phyloP scores from a whole-genome alignment of 2,329 filamentous ascomycete species.

The Penicillium psychrosexuale region DNA sequence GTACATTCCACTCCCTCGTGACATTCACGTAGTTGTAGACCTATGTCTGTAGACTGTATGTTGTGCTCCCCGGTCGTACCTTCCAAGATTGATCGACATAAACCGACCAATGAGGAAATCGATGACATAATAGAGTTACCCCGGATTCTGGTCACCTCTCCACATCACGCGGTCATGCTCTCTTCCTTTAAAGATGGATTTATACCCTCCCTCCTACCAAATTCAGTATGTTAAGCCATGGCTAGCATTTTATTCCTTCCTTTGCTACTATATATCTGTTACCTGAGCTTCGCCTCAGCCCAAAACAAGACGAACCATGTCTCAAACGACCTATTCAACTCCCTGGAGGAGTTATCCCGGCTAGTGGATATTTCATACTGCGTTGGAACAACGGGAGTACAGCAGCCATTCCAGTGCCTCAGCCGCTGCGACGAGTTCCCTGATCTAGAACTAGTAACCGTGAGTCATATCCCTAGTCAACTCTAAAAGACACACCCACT shows the following conservation, averaged over 20 bases:
- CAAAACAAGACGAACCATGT: constrained; percentile 35
- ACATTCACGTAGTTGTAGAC: neutral
- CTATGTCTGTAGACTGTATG: neutral
- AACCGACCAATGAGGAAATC: neutral
- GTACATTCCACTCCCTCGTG: neutral
- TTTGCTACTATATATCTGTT: neutral
- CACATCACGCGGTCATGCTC: neutral
- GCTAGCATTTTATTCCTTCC: neutral
- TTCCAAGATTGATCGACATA: neutral
- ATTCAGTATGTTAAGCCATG: constrained; percentile 3
- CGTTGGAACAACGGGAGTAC: constrained; percentile 78
- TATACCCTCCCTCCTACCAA: neutral
- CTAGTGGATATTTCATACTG: constrained; percentile 95
- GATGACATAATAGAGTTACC: constrained; percentile 11
- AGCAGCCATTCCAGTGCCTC: constrained; percentile 77
- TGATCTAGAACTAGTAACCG: constrained; percentile 69
- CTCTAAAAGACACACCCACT: neutral
- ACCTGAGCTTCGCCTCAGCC: neutral
- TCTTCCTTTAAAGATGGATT: neutral
- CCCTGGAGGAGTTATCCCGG: constrained; percentile 82
- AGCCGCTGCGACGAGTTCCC: constrained; percentile 84
- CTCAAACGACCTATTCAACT: constrained; percentile 66
- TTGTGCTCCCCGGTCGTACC: neutral
- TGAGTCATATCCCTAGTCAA: constrained; percentile 25
- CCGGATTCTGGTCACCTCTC: constrained; percentile 8